Evolutionary conservation across 192 early-diverging fungal genomes (phyloP).

Genomic region (Borealophlyctis nickersoniae): DNA sequence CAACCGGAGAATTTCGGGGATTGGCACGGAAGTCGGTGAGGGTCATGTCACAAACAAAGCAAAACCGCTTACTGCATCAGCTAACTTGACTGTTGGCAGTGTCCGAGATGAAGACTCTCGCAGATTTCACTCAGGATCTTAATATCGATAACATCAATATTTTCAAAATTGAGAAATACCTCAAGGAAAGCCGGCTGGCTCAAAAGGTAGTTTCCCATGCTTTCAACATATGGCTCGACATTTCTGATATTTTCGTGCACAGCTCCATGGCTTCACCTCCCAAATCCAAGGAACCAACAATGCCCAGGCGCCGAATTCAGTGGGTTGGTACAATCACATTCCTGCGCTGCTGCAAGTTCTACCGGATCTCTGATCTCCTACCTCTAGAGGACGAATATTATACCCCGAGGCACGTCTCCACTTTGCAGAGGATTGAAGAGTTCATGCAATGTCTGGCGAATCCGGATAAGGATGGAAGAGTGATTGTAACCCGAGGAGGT

Average conservation of each 20-base stretch:
- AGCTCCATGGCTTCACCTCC: constrained; percentile 56
- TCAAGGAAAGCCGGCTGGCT: constrained; percentile 67
- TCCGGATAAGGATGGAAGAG: constrained; percentile 68
- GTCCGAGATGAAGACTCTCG: constrained; percentile 13
- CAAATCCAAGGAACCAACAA: background rate
- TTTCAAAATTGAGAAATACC: constrained; percentile 69
- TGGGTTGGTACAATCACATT: too few species aligned
- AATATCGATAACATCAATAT: constrained; percentile 68
- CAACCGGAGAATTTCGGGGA: too few species aligned
- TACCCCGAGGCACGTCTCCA: constrained; percentile 26
- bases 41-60: too few species aligned
- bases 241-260: constrained; percentile 19
- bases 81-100: too few species aligned
- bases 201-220: constrained; percentile 45
- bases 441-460: constrained; percentile 39
- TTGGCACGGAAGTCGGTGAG: too few species aligned
- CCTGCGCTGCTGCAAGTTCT: too few species aligned
- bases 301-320: too few species aligned
- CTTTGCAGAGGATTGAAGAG: constrained; percentile 28
- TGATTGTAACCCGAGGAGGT: constrained; percentile 45
- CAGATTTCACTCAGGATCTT: constrained; percentile 67
- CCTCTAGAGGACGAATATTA: constrained; percentile 6
- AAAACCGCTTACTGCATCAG: too few species aligned
- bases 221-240: background rate
- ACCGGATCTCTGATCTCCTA: too few species aligned